Percentiles rank a stretch among this genome's conserved stretches.
Evolutionary conservation across 495 filamentous ascomycete species (phyloP).

Genomic region (Usnea hakonensis): DNA sequence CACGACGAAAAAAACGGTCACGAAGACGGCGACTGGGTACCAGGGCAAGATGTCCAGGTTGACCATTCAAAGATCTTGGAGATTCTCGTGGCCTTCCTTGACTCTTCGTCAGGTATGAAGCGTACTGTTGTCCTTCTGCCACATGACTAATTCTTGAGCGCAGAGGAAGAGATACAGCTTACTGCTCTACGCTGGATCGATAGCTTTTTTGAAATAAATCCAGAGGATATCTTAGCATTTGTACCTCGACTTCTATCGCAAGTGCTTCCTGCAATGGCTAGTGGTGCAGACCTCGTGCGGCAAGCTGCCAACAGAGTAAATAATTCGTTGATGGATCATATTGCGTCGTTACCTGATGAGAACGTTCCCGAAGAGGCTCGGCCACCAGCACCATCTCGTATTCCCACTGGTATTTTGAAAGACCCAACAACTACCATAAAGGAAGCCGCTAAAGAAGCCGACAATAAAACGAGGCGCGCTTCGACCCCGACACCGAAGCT

Average conservation of each 20-base stretch:
- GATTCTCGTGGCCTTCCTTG: conserved; percentile 83
- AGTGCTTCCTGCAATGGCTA: conserved; percentile 89
- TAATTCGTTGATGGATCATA: conserved; percentile 80
- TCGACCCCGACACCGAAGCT: conserved; percentile 42
- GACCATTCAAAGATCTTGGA: conserved; percentile 88
- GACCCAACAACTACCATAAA: conserved; percentile 42
- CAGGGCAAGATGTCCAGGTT: conserved; percentile 92
- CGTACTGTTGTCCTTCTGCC: background rate
- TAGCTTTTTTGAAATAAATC: conserved; percentile 91
- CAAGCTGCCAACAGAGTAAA: conserved; percentile 86
- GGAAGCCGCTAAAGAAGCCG: conserved; percentile 32
- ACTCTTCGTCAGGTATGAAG: conserved; percentile 65
- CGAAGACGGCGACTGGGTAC: conserved; percentile 86
- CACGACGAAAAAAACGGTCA: conserved; percentile 57
- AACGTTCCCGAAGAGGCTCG: conserved; percentile 34
- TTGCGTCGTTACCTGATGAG: conserved; percentile 83
- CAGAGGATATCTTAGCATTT: conserved; percentile 94
- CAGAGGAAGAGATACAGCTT: conserved; percentile 83
- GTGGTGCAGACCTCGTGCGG: conserved; percentile 78
- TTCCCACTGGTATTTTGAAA: conserved; percentile 33
- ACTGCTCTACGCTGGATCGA: conserved; percentile 94
- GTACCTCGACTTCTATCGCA: conserved; percentile 86
- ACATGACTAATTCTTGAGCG: conserved; percentile 5
- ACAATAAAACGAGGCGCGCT: conserved; percentile 41
- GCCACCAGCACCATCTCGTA: conserved; percentile 32